A percentile compares a stretch with the other conserved stretches of the same genome.
These are phyloP conservation scores for Grammothele lineata DNA, from an alignment of 768 basidiomycete species.

Conservation along the genomic window DNA sequence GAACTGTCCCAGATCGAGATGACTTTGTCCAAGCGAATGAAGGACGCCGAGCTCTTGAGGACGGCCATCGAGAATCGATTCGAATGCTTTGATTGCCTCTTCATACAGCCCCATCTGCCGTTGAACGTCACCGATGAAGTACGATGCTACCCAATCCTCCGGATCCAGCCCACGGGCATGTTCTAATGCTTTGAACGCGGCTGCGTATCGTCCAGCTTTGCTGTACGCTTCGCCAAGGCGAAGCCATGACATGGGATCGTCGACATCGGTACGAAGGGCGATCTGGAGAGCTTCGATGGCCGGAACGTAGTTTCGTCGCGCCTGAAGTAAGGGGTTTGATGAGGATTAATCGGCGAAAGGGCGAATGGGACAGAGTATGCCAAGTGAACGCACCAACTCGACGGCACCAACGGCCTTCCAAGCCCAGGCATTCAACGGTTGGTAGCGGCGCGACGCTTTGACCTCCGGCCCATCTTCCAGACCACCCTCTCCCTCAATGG, in stretches of 20 bases:
- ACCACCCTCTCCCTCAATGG: slow-evolving; percentile 93
- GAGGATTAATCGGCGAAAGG: too few relatives aligned
- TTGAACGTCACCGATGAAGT: slow-evolving; percentile 82
- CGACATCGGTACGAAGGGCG: slow-evolving; percentile 72
- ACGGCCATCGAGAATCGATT: slow-evolving; percentile 46
- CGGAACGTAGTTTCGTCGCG: slow-evolving; percentile 58
- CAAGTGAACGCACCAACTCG: slow-evolving; percentile 66
- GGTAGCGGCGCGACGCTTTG: slow-evolving; percentile 42
- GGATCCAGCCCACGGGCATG: slow-evolving; percentile 72
- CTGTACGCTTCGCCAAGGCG: slow-evolving; percentile 90
- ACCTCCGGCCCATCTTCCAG: slow-evolving; percentile 38
- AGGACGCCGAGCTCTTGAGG: slow-evolving; percentile 72
- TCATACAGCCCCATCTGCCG: slow-evolving; percentile 69
- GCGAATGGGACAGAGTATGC: too few relatives aligned
- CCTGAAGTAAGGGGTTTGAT: slow-evolving; percentile 35
- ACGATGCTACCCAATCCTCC: slow-evolving; percentile 78
- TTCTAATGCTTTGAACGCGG: slow-evolving; percentile 82
- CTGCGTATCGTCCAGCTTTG: slow-evolving; percentile 81
- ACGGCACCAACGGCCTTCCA: slow-evolving; percentile 96
- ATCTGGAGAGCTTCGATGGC: slow-evolving; percentile 86
- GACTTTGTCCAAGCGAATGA: slow-evolving; percentile 64
- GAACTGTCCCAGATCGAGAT: slow-evolving; percentile 64
- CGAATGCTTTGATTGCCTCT: slow-evolving; percentile 69
- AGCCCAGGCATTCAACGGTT: slow-evolving; percentile 89
- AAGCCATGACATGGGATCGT: slow-evolving; percentile 83